Conservation (phyloP, 1,284 basidiomycete species). For the Melampsora larici-populina region DNA sequence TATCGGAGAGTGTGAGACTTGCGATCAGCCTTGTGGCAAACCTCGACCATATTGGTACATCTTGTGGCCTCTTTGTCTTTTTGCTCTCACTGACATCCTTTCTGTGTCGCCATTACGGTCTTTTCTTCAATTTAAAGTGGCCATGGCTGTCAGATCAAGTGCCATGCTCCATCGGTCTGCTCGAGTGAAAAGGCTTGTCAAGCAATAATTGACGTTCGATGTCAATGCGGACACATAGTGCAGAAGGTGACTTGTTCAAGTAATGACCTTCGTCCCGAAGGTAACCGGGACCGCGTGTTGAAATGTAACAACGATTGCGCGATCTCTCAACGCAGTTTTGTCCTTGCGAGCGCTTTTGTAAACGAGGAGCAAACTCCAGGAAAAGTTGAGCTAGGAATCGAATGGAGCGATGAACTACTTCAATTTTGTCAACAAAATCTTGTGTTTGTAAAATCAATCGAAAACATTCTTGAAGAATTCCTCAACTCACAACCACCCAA, state of each 20-base stretch:
- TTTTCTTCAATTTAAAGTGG: constrained; percentile 7
- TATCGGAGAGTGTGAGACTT: constrained; percentile 24
- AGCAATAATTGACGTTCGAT: constrained; percentile 18
- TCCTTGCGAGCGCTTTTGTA: constrained; percentile 18
- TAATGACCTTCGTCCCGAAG: constrained; percentile 23
- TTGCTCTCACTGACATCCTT: neutral
- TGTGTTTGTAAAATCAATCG: constrained; percentile 21
- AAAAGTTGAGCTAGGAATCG: neutral
- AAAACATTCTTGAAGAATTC: constrained; percentile 28
- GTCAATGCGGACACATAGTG: constrained; percentile 31
- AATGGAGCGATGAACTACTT: constrained; percentile 19
- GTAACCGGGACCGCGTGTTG: constrained; percentile 28
- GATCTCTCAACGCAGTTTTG: constrained; percentile 11
- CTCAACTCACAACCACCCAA: neutral
- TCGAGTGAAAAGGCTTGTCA: constrained; percentile 25
- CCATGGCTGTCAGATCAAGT: constrained; percentile 27
- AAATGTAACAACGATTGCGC: constrained; percentile 36
- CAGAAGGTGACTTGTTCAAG: constrained; percentile 30
- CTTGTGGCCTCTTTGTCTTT: neutral
- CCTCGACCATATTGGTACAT: constrained; percentile 37
- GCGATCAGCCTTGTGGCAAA: constrained; percentile 31
- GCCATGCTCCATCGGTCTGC: constrained; percentile 36
- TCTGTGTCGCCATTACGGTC: too few species aligned
- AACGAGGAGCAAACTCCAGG: neutral
- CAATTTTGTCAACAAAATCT: constrained; percentile 26